Conservation (phyloP, 2,329 filamentous ascomycete genomes). For the Diaporthe aspalathi region DNA sequence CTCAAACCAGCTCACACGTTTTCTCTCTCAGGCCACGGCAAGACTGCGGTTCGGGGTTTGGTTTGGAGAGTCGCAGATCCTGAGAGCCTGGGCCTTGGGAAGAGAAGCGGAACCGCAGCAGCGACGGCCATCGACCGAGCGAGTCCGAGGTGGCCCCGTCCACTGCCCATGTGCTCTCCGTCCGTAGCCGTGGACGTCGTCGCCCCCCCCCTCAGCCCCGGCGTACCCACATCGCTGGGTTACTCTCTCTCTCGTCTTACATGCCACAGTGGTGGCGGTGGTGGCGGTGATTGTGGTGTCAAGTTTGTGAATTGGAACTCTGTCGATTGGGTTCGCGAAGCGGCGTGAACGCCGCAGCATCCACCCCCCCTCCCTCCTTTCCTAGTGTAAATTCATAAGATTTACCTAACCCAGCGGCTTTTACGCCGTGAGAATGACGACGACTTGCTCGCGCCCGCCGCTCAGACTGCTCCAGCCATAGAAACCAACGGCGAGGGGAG, state of each 20-base stretch:
- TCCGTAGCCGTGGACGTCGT: neutral
- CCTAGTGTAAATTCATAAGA: neutral
- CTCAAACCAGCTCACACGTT: neutral
- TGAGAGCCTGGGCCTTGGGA: neutral
- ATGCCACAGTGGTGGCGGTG: no score
- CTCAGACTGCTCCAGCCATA: neutral
- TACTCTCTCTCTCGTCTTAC: no score
- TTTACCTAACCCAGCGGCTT: conserved; percentile 31
- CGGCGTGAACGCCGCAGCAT: no score
- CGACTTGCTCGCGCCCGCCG: no score
- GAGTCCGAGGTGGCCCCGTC: neutral
- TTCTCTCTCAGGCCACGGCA: conserved; percentile 1
- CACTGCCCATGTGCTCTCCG: neutral
- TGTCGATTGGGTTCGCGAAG: conserved; percentile 1
- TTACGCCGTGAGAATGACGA: neutral
- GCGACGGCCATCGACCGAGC: conserved; percentile 18
- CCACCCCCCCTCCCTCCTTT: no score
- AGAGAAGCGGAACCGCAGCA: conserved; percentile 14
- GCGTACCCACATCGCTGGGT: neutral
- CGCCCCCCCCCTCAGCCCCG: no score
- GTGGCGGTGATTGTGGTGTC: no score
- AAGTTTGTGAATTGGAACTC: neutral
- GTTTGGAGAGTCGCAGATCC: no score
- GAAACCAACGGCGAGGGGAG: conserved; percentile 4
- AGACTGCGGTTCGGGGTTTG: neutral